A percentile compares a stretch with the other conserved stretches of the same genome.
Evolutionary conservation across 169 alveolate genomes (phyloP).

Genomic region (Plasmodium fragile): DNA sequence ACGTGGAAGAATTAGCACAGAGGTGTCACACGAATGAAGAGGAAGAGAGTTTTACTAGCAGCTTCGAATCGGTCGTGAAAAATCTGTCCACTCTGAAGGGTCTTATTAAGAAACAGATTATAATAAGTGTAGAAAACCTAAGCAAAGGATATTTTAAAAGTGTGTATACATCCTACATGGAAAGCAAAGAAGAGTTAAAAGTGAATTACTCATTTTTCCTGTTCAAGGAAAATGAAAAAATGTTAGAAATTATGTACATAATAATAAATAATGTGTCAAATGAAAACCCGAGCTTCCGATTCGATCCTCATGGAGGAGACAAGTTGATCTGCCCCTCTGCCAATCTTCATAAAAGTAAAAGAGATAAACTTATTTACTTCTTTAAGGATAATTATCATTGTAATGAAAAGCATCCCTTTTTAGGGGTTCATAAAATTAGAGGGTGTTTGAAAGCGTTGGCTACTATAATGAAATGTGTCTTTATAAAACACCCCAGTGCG

Average conservation of each 20-base stretch:
- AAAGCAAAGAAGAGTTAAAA: background rate
- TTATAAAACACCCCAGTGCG: background rate
- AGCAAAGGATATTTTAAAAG: slow-evolving; percentile 6
- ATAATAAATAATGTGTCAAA: slow-evolving; percentile 47
- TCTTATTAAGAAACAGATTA: slow-evolving; percentile 5
- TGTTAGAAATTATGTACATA: slow-evolving; percentile 38
- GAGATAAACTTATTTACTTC: slow-evolving; percentile 27
- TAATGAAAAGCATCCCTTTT: slow-evolving; percentile 11
- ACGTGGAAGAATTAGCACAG: background rate
- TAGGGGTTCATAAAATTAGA: slow-evolving; percentile 28
- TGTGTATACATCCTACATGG: background rate
- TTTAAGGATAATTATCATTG: slow-evolving; percentile 16
- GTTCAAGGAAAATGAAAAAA: slow-evolving; percentile 22
- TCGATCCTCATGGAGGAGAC: background rate
- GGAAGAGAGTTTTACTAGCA: background rate
- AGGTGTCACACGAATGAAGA: background rate
- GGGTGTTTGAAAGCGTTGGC: slow-evolving; percentile 35
- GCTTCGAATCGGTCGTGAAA: background rate
- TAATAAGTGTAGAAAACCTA: background rate
- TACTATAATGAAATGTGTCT: slow-evolving; percentile 8
- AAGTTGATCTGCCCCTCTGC: background rate
- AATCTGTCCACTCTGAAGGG: slow-evolving; percentile 6
- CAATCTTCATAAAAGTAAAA: slow-evolving; percentile 11
- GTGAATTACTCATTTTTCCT: slow-evolving; percentile 30
- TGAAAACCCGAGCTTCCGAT: background rate